These are phyloP conservation scores for Cercospora canescens DNA, from an alignment of 2,329 filamentous ascomycete species.

Conservation along the genomic window DNA sequence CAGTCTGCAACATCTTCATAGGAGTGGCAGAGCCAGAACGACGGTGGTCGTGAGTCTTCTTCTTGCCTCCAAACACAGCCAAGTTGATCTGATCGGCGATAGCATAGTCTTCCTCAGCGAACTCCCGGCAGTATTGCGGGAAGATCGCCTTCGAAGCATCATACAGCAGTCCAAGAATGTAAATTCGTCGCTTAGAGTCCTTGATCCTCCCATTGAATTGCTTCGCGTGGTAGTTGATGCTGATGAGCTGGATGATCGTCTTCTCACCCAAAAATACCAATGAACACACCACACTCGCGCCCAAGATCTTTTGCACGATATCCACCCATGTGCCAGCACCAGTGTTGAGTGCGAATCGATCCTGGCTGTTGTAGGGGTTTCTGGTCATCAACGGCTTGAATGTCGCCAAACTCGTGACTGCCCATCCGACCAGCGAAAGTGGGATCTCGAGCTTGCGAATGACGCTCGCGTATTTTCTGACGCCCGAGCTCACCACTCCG, in stretches of 20 bases:
- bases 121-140: conserved; percentile 88
- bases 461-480: conserved; percentile 63
- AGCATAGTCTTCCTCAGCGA: conserved; percentile 85
- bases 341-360: conserved; percentile 8
- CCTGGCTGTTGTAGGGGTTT: conserved; percentile 36
- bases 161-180: conserved; percentile 80
- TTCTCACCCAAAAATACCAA: conserved; percentile 76
- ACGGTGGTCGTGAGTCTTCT: conserved; percentile 41
- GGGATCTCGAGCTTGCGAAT: conserved; percentile 60
- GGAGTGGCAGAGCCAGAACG: conserved; percentile 69
- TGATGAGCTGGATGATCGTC: conserved; percentile 77
- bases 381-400: conserved; percentile 53
- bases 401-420: conserved; percentile 59
- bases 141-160: conserved; percentile 88
- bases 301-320: conserved; percentile 64
- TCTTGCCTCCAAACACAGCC: conserved; percentile 57
- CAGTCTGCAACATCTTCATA: conserved; percentile 70
- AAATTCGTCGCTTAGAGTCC: conserved; percentile 83
- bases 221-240: conserved; percentile 80
- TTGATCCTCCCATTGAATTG: conserved; percentile 82
- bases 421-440: conserved; percentile 61
- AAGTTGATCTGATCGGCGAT: conserved; percentile 76
- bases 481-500: conserved; percentile 64
- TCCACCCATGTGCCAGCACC: conserved; percentile 50
- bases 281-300: conserved; percentile 66